phyloP scores from a whole-genome alignment of 2,329 filamentous ascomycete genomes.

The Canariomyces notabilis region DNA sequence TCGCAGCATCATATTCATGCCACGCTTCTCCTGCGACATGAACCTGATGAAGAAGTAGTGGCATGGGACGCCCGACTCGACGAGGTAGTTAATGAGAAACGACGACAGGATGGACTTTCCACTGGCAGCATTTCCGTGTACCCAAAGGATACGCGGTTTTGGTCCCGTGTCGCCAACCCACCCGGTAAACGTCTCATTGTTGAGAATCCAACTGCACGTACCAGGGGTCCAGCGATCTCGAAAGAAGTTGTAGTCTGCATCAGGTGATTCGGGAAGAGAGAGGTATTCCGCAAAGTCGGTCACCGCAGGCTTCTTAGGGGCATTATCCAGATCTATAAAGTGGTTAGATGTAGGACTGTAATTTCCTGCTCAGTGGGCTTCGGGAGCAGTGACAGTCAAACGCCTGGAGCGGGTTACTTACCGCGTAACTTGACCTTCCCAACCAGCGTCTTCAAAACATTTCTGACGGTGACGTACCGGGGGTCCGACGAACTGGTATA shows the following conservation, averaged over 20 bases:
- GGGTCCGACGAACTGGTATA: constrained; percentile 33
- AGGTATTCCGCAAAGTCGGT: not conserved
- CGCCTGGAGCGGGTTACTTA: not conserved
- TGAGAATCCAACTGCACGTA: constrained; percentile 16
- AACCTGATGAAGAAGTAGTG: constrained; percentile 28
- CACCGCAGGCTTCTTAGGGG: not conserved
- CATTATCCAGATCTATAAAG: not conserved
- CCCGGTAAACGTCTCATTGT: not conserved
- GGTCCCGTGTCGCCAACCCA: not conserved
- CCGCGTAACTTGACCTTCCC: not conserved
- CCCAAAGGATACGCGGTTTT: constrained; percentile 8
- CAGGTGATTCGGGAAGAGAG: not conserved
- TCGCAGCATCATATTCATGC: constrained; percentile 25
- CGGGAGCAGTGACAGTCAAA: not conserved
- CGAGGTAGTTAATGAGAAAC: constrained; percentile 13
- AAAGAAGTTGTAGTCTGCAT: constrained; percentile 12
- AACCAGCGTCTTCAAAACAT: constrained; percentile 26
- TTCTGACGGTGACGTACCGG: constrained; percentile 33
- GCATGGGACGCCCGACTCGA: constrained; percentile 9
- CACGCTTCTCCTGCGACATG: constrained; percentile 22
- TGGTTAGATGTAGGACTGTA: too few relatives aligned
- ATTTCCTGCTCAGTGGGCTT: not conserved
- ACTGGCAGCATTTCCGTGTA: constrained; percentile 8
- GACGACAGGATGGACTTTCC: constrained; percentile 18
- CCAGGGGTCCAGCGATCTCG: constrained; percentile 9